Conservation (phyloP, 2,329 filamentous ascomycete species). For the Exophiala spinifera region DNA sequence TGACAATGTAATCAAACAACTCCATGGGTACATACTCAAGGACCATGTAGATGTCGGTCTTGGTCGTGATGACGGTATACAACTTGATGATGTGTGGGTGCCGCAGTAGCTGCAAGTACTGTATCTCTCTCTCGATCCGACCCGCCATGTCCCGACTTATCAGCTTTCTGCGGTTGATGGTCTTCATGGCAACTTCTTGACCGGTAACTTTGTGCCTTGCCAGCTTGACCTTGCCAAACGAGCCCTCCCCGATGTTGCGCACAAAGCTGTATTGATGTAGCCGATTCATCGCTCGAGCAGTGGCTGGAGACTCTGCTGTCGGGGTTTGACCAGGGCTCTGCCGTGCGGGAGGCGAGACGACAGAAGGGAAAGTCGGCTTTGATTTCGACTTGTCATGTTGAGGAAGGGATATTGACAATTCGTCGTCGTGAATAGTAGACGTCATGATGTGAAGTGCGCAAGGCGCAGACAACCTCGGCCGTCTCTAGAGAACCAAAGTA, state of each 20-base stretch:
- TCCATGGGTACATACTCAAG: conserved; percentile 96
- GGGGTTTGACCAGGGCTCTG: conserved; percentile 21
- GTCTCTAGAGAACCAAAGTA: neutral
- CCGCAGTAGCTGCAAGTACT: conserved; percentile 90
- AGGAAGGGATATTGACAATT: conserved; percentile 38
- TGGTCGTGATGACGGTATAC: conserved; percentile 96
- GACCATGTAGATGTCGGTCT: conserved; percentile 96
- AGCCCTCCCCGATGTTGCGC: conserved; percentile 89
- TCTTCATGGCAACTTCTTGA: conserved; percentile 96
- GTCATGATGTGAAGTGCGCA: conserved; percentile 32
- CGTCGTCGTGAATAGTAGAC: conserved; percentile 38
- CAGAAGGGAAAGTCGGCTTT: conserved; percentile 28
- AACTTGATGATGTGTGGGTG: conserved; percentile 99
- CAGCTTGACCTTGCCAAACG: conserved; percentile 97
- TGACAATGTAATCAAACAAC: conserved; percentile 96
- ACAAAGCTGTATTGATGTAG: conserved; percentile 90
- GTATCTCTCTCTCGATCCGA: conserved; percentile 94
- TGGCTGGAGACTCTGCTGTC: conserved; percentile 43
- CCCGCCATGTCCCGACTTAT: conserved; percentile 98
- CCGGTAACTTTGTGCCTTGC: conserved; percentile 88
- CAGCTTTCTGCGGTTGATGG: conserved; percentile 92
- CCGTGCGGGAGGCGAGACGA: conserved; percentile 26
- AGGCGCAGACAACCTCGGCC: neutral
- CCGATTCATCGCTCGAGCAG: conserved; percentile 67
- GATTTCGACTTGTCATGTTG: conserved; percentile 25